Base-by-base conservation (phyloP, 352 stramenopile genomes). In the Aphanomyces astaci region DNA sequence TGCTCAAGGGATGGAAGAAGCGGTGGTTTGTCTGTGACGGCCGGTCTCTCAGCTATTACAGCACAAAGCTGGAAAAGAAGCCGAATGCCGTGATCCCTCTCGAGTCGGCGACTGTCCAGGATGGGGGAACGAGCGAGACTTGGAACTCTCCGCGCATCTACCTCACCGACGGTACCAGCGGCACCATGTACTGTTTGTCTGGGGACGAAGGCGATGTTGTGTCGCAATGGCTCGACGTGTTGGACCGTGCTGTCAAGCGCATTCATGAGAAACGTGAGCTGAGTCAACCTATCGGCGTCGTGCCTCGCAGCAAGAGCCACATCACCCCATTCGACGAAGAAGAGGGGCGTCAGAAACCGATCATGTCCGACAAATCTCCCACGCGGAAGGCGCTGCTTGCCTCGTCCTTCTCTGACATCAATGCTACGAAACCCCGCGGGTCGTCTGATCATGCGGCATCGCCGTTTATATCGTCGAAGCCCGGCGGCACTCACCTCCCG, bases 101-200 rank as follows among this genome's bases (percentile, higher is more conserved):
- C 24, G 83, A 90, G 68, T 81, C 78, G 30, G 90, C 82, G 68
- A 90, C 83, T 2, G 83, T 94, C 48, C 77, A 94, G 62, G 83
- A 94, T 66, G 86, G 86, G 45, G 86, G 86, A 9, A 59, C 89
- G 28, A 92, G 83, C 60, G 86, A 94, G 72, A 94, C 86, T 36
- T 94, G 86, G 86, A 90, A 90, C 71, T 91, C 86, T 28, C 83
- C 86, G 25, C 82, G 86, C 45, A 94, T 94, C 64, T 88, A 94
- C 73, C 72, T 94, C 39, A 92, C 86, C 2, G 86, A 94, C 66
- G 76, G 76, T 31, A 76, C 78, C 22, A 88, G 66, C 11, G 82
- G 86, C 33, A 85, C 88, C 36, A 88, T 91, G 76, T 94, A 94
- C 72, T 94, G 86, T 57, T 73, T 94, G 39, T 91, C 82, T 10